A percentile compares a stretch with the other conserved stretches of the same genome.
These are phyloP conservation scores for Sclerotinia minor DNA, from an alignment of 2,329 filamentous ascomycete genomes.

Conservation along the genomic window DNA sequence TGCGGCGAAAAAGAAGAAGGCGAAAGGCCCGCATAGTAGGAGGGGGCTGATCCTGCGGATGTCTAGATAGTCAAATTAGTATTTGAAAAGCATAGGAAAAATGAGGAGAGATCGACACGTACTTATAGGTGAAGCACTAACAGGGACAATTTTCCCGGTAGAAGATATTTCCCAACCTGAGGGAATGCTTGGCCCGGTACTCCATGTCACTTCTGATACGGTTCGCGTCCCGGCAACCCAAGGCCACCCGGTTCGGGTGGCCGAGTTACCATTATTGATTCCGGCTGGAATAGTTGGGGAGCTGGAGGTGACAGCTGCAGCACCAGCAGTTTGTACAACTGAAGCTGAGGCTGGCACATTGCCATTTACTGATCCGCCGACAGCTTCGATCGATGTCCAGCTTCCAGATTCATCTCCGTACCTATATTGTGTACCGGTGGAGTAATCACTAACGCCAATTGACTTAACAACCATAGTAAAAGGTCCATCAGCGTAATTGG, in stretches of 20 bases:
- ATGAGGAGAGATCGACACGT: slow-evolving; percentile 45
- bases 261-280: slow-evolving; percentile 58
- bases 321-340: slow-evolving; percentile 54
- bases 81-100: slow-evolving; percentile 24
- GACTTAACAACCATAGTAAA: slow-evolving; percentile 83
- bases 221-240: slow-evolving; percentile 62
- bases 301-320: slow-evolving; percentile 60
- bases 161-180: slow-evolving; percentile 78
- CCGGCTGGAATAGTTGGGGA: slow-evolving; percentile 69
- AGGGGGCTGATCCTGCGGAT: slow-evolving; percentile 53
- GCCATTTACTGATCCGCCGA: slow-evolving; percentile 75
- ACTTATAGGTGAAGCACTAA: slow-evolving; percentile 67
- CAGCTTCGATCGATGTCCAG: slow-evolving; percentile 79
- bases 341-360: slow-evolving; percentile 49
- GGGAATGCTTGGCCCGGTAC: slow-evolving; percentile 58
- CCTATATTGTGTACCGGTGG: slow-evolving; percentile 79
- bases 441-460: slow-evolving; percentile 83
- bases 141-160: slow-evolving; percentile 76
- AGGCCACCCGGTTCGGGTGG: slow-evolving; percentile 63
- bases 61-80: slow-evolving; percentile 39
- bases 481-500: slow-evolving; percentile 79
- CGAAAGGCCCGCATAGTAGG: slow-evolving; percentile 51
- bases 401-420: slow-evolving; percentile 77
- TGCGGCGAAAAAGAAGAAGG: slow-evolving; percentile 47
- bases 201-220: slow-evolving; percentile 47